Conservation (phyloP, 208 protist genomes). For the Blechomonas ayalai region DNA sequence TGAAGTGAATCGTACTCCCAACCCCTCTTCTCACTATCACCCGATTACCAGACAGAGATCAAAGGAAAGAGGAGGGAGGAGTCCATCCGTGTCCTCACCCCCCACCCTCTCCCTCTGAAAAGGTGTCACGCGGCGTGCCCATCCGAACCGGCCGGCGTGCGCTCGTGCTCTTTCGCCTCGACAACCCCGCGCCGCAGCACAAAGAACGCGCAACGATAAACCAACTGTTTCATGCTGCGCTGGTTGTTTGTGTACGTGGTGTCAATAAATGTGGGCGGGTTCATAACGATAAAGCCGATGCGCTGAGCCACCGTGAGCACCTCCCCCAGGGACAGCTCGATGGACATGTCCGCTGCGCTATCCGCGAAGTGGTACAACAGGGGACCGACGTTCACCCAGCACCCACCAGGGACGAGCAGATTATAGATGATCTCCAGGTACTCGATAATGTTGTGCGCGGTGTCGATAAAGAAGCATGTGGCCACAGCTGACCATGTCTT, state of each 20-base stretch:
- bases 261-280: conserved; percentile 66
- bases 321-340: conserved; percentile 89
- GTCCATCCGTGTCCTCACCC: neutral
- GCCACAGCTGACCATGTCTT: conserved; percentile 89
- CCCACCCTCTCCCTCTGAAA: neutral
- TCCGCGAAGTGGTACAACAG: conserved; percentile 95
- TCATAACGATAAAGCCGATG: conserved; percentile 70
- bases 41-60: too few relatives aligned
- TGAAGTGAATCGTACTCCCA: too few relatives aligned
- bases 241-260: conserved; percentile 90
- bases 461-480: conserved; percentile 97
- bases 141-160: neutral
- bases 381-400: conserved; percentile 95
- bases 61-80: too few relatives aligned
- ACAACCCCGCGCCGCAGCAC: conserved; percentile 40
- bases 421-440: conserved; percentile 93
- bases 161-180: neutral
- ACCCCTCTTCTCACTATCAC: too few relatives aligned
- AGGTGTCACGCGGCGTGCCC: neutral
- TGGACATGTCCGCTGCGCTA: conserved; percentile 72
- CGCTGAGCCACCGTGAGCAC: conserved; percentile 69
- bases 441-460: conserved; percentile 94
- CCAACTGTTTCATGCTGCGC: conserved; percentile 87
- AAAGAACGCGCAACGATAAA: conserved; percentile 89
- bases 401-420: conserved; percentile 87